phyloP scores from a whole-genome alignment of 1,284 basidiomycete species.

The Ganoderma resinaceum region DNA sequence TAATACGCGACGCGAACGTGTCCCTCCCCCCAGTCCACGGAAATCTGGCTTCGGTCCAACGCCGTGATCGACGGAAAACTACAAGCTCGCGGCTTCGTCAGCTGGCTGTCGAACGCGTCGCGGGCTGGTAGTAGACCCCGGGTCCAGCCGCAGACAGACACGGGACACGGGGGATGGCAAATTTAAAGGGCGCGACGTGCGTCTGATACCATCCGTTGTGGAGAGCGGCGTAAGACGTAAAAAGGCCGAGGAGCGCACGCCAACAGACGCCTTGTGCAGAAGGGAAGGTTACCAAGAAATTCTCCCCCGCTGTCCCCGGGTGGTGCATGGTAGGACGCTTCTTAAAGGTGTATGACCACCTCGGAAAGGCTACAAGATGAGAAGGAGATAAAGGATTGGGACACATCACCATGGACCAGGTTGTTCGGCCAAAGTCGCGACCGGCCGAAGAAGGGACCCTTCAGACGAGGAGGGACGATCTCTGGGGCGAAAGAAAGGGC shows the following conservation, averaged over 20 bases:
- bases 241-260: slow-evolving; percentile 2
- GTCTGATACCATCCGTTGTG: slow-evolving; percentile 17
- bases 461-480: not conserved
- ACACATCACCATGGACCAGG: too few species aligned
- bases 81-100: not conserved
- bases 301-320: not conserved
- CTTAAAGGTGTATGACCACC: not conserved
- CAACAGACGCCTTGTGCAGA: not conserved
- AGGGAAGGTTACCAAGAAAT: not conserved
- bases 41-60: not conserved
- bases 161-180: slow-evolving; percentile 2
- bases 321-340: not conserved
- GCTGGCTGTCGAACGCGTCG: not conserved
- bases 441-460: not conserved
- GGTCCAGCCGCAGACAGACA: not conserved
- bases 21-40: not conserved
- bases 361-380: not conserved
- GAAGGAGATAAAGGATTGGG: not conserved
- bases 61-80: not conserved
- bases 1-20: not conserved
- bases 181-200: slow-evolving; percentile 6
- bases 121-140: not conserved
- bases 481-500: not conserved
- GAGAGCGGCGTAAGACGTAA: slow-evolving; percentile 19
- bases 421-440: not conserved